Base-by-base conservation (phyloP, 2,329 filamentous ascomycete species). In the Gremmenia infestans region DNA sequence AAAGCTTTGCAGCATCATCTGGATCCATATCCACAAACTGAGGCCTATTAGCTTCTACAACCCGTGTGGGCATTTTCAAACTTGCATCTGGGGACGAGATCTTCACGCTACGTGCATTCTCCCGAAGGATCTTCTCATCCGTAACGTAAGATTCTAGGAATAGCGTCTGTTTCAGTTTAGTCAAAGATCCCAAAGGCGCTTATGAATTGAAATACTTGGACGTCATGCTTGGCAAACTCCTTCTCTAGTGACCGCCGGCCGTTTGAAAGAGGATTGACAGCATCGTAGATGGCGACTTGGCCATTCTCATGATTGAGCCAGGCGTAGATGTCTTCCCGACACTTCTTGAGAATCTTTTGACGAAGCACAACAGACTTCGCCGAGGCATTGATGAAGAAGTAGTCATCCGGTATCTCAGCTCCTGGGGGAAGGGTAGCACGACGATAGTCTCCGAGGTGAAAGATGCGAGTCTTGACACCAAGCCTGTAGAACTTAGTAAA, bases 251-350 rank as follows among this genome's bases (percentile, higher is more conserved):
- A 88, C 54, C 87, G 83, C 48, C 94, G 85, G 15, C 91, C 92
- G 56, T 82, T 85, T 19, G 90, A 86, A 19, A 94, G 86, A 4
- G 93, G 92, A 67, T 99, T 99, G 17, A 99, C 95, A 28, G 95
- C 94, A 73, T 99, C 94, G 71, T 97, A 99, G 58, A 99, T 97
- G 54, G 94, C 94, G 54, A 99, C 93, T 70, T 99, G 94, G 12
- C 94, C 94, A 66, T 97, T 97, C 68, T 97, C 94, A 64, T 97
- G 89, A 67, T 97, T 95, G 46, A 99, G 77, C 79, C 96, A 99
- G 54, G 88, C 87, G 69, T 97, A 96, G 55, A 99, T 97, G 68
- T 99, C 94, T 70, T 97, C 92, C 57, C 94, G 86, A 65, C 94
- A 99, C 71, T 95, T 96, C 75, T 97, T 96, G 19, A 99, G 79